Evolutionary conservation across 768 basidiomycete genomes (phyloP), one percentile per base, ranked within the genome.

Genomic region (Lactifluus subvellereus): DNA sequence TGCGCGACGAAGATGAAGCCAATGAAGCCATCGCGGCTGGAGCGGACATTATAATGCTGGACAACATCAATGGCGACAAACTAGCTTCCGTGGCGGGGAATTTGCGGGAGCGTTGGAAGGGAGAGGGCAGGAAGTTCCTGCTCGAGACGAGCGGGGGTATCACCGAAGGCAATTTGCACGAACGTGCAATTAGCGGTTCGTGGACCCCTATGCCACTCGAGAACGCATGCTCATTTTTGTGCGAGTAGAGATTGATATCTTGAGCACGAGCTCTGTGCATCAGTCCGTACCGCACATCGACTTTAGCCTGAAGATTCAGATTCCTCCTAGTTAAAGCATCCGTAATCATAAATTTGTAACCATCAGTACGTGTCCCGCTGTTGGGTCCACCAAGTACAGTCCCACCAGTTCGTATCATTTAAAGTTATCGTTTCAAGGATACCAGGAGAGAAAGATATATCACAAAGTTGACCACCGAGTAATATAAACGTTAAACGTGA

Each of bases 1-100:
- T 96, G 30, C 80, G 84, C 48, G 87, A 88, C 6, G 88, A 93
- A 75, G 87, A 79, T 20, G 95, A 97, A 73, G 97, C 94, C 11
- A 87, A 95, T 70, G 94, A 98, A 77, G 97, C 97, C n/a, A 94
- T 99, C 69, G 85, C 86, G 14, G 95, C 95, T 6, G 97, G 97
- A 4, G 94, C 92, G 30, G 92, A 98, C 73, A 85, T 98, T 54
- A 80, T 98, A 70, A 96, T 97, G 94, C 83, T 97, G 27, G 94
- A 98, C 71, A 96, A 97, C 74, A 88, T 97, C 53, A 86, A 89
- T 69, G 94, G 92, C 2, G 77, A 79, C 2, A 81, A 87, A 68
- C 78, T 98, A 48, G 79, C 83, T 10, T 76, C 72, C 38, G 86
- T 87, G 6, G 91, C 94, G 4, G 79, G 78, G 49, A 80, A 78